Conservation (phyloP, 768 basidiomycete genomes). For the Pisolithus microcarpus region DNA sequence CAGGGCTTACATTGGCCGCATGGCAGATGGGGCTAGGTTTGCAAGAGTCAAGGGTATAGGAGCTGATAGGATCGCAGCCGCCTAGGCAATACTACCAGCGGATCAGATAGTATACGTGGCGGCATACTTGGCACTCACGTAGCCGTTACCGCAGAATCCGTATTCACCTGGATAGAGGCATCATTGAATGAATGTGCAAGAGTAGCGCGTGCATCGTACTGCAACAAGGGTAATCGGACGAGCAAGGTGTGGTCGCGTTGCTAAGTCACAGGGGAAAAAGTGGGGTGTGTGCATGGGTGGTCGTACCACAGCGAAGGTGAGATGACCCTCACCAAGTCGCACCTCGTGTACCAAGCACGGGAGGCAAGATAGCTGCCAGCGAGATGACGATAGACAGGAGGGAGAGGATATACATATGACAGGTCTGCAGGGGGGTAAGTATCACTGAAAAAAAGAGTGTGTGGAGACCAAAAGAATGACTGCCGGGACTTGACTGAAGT, state of each 20-base stretch:
- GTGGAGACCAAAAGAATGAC: constrained; percentile 3
- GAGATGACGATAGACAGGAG: constrained; percentile 11
- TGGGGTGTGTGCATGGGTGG: background rate
- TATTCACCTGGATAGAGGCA: constrained; percentile 35
- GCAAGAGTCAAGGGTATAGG: constrained; percentile 59
- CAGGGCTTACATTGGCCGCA: constrained; percentile 42
- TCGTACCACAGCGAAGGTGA: background rate
- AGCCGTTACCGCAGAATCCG: constrained; percentile 45
- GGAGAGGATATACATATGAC: constrained; percentile 12
- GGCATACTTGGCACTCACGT: constrained; percentile 21
- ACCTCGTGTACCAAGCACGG: constrained; percentile 17
- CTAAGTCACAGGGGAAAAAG: constrained; percentile 14
- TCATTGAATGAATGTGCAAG: background rate
- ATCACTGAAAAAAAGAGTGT: constrained; percentile 8
- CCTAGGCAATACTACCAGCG: constrained; percentile 64
- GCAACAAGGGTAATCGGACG: constrained; percentile 36
- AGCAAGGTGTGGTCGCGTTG: constrained; percentile 32
- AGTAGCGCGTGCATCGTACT: constrained; percentile 26
- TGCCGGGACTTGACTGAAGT: background rate
- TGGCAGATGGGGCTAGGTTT: constrained; percentile 66
- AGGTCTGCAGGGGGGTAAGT: background rate
- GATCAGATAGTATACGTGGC: constrained; percentile 6
- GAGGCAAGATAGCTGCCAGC: constrained; percentile 12
- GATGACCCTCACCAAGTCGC: constrained; percentile 19
- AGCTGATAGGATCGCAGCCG: constrained; percentile 78